phyloP scores from a whole-genome alignment of 345 rosid species.

The Boechera divaricarpa region DNA sequence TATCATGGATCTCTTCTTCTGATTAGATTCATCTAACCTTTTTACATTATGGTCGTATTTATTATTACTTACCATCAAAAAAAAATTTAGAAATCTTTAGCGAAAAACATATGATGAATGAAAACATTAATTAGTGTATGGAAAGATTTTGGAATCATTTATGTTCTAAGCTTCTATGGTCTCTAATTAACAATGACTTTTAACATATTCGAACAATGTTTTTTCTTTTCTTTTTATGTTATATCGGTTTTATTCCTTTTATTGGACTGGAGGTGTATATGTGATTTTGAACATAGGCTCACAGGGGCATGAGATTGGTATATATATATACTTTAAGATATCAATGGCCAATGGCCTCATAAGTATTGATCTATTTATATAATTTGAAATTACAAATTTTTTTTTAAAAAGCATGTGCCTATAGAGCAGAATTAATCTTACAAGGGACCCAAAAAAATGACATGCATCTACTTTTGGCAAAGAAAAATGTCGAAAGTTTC shows the following conservation, averaged over 20 bases:
- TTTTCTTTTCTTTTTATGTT: conserved; percentile 7
- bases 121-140: conserved; percentile 21
- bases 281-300: conserved; percentile 5
- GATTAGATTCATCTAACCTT: conserved; percentile 43
- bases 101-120: conserved; percentile 18
- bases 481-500: background rate
- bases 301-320: background rate
- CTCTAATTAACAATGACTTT: conserved; percentile 22
- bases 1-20: conserved; percentile 87
- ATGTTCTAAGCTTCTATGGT: conserved; percentile 27
- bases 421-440: background rate
- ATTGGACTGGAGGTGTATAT: background rate
- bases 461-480: conserved; percentile 9
- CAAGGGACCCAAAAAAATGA: conserved; percentile 16
- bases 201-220: conserved; percentile 27
- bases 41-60: conserved; percentile 22
- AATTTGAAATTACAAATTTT: background rate
- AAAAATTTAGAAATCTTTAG: conserved; percentile 7
- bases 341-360: background rate
- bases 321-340: no score
- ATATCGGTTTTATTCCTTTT: conserved; percentile 12
- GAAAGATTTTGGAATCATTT: conserved; percentile 29
- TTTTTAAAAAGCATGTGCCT: background rate
- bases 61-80: conserved; percentile 7
- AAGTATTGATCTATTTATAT: conserved; percentile 1